Evolutionary conservation across 306 rosid genomes (phyloP).

Genomic region (Quercus alba): DNA sequence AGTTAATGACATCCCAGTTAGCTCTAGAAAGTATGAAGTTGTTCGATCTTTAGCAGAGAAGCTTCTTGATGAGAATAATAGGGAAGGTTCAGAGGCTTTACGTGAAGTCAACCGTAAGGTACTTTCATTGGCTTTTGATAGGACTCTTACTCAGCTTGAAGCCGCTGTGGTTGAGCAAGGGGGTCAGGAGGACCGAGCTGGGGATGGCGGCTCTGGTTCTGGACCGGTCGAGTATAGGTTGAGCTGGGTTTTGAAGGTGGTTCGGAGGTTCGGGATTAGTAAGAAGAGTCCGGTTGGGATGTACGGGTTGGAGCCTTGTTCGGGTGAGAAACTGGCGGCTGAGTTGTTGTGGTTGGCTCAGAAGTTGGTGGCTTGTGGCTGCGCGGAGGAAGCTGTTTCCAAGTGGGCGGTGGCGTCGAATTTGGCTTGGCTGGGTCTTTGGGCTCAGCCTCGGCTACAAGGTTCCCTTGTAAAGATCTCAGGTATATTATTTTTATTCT

Average conservation of each 20-base stretch:
- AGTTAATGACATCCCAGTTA: constrained; percentile 56
- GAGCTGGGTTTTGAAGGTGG: constrained; percentile 23
- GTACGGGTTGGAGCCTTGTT: constrained; percentile 16
- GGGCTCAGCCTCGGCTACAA: constrained; percentile 72
- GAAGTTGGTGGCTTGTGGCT: constrained; percentile 64
- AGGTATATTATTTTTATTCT: constrained; percentile 32
- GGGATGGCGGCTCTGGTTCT: background rate
- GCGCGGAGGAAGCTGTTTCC: constrained; percentile 34
- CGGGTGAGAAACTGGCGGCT: constrained; percentile 65
- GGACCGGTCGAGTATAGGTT: constrained; percentile 20
- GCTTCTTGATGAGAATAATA: constrained; percentile 51
- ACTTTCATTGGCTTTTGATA: constrained; percentile 48
- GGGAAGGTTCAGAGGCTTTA: constrained; percentile 38
- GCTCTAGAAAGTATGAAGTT: constrained; percentile 68
- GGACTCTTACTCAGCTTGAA: constrained; percentile 50
- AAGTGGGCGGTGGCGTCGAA: constrained; percentile 55
- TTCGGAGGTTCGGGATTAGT: constrained; percentile 16
- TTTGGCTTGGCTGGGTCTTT: constrained; percentile 52
- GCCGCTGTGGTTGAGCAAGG: constrained; percentile 19
- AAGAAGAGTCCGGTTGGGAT: background rate
- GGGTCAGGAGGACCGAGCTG: background rate
- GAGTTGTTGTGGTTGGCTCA: constrained; percentile 70
- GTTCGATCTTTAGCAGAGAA: constrained; percentile 68
- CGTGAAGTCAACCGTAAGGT: constrained; percentile 55
- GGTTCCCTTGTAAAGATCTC: constrained; percentile 54